Base-by-base conservation (phyloP, 2,329 filamentous ascomycete species). In the Tothia fuscella region DNA sequence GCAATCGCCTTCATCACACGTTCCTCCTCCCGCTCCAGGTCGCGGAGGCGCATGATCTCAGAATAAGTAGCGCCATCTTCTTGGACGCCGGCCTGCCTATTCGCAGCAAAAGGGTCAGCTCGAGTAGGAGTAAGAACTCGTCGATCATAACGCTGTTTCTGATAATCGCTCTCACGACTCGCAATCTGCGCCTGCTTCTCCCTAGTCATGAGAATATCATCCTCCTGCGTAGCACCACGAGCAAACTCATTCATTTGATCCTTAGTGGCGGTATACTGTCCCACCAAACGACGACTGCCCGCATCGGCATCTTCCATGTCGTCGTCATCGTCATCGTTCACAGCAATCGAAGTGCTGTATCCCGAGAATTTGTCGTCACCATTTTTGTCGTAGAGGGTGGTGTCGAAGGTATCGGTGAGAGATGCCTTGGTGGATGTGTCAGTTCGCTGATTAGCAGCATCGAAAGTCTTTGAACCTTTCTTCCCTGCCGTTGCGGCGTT, bases 191-290 rank as follows among this genome's bases (percentile, higher is more conserved):
- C 87, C 59, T 86, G 84, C 64, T 89, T 84, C 68, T 96, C 91
- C 51, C 80, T 77, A 33, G 82, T 83, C 38, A 87, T 72, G 48
- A 98, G 70, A 5, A 89, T 80, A 55, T 98, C 93, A 45, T 89
- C 86, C 63, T 95, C 89, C 58, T 93, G 89, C 20, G 89, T 85
- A 32, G 84, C 88, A 42, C 88, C 88, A 41, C 76, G 78, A 19
- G 89, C 80, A 63, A 94, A 93, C 64, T 98, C 91, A 58, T 94
- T 85, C 57, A 98, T 88, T 65, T 95, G 86, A 38, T 83, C 79
- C 51, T 77, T 81, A 29, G 87, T 89, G 20, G 91, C 91, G 26
- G 91, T 98, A 64, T 98, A 98, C 63, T 96, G 91, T 48, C 88
- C 89, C 25, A 95, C 81, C 46, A 98, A 70, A 46, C 85, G 77